Evolutionary conservation across 1,284 basidiomycete species (phyloP), one percentile per base, ranked within the genome.

Genomic region (Irpex sp.): DNA sequence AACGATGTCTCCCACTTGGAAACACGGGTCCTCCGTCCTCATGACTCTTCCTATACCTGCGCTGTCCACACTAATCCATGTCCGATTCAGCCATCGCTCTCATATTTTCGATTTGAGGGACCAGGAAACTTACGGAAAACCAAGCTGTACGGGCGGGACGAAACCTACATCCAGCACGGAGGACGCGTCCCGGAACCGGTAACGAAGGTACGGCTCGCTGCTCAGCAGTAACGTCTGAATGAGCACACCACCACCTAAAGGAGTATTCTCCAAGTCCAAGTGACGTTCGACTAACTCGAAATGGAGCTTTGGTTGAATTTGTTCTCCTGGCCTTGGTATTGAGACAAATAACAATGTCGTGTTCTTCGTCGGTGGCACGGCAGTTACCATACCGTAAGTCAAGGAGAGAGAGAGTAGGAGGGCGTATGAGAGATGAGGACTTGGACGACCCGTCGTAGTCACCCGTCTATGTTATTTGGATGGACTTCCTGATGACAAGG

Each of bases 1-100:
- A 5, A 84, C 64, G 65, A 82, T 76, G 62, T 81, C 79, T 1
- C 82, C 82, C 9, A 65, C 63, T 61, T 78, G 74, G 26, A 78
- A 74, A 1, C 67, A 65, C 0, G 71, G 39, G 43, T 70, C 63
- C 59, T 83, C 81, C 2, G 79, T 81, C 33, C 79, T 76, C 1
- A 82, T 6, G 17, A 83, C 71, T 7, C 77, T 70, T 9, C 76
- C 79, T 21, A 83, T 69, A n/a, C 78, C 78, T 57, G 66, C 61
- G 50, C 68, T 65, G 33, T 66, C 54, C 17, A 67, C 37, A 3
- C 66, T 67, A 55, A 55, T 37, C 13, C 11, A 55, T 15, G 17
- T 26, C 26, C 26, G 4, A 2, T 26, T 26, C 26, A 26, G 26
- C 26, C 26, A 26, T 26, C 26, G 2, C 26, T 26, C 26, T 26